Evolutionary conservation across 495 filamentous ascomycete genomes (phyloP), one percentile per base, ranked within the genome.

Genomic region (Lasiosphaeria hispida): DNA sequence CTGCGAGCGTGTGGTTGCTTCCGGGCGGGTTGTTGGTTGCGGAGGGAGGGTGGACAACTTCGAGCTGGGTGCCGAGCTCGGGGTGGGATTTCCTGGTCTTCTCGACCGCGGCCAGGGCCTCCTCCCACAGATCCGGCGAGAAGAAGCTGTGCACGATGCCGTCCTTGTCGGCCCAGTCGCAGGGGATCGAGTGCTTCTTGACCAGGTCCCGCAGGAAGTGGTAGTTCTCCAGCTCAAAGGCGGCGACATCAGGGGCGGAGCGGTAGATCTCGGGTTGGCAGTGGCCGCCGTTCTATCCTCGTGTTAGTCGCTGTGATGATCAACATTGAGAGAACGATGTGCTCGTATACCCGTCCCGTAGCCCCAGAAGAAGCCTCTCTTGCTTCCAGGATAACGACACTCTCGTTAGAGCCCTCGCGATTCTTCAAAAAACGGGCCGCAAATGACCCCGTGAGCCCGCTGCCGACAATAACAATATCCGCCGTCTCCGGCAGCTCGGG

Each of bases 301-400:
- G 35, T 49, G 7, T 42, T 23, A 39, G 38, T 17, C 13, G 11
- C 14, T 13, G 11, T 44, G 4, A 4, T 59, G 33, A 14, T 23
- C 3, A 42, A 1, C 5, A 13, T 10, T 45, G 40, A 52, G 19
- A 30, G 11, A 33, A 14, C 10, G 45, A 19, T 13, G 44, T 48
- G 23, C 13, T 13, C n/a, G 23, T 3, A 67, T 51, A 85, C 83
- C 57, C 90, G 75, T 0, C 90, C 90, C 0, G 91, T 94, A 14
- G 90, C 91, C 13, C 91, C 91, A 74, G 80, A 90, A 66, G 88
- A 92, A 8, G 85, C 83, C 69, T 89, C 85, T 48, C 90, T 78
- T 5, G 90, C 89, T 70, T 96, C 91, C 1, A 96, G 74, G 78
- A 94, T 85, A 1, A 91, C 77, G 0, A 92, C 69, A 8, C 72